Base-by-base conservation (phyloP, 768 basidiomycete species). In the Tricholoma matsutake region DNA sequence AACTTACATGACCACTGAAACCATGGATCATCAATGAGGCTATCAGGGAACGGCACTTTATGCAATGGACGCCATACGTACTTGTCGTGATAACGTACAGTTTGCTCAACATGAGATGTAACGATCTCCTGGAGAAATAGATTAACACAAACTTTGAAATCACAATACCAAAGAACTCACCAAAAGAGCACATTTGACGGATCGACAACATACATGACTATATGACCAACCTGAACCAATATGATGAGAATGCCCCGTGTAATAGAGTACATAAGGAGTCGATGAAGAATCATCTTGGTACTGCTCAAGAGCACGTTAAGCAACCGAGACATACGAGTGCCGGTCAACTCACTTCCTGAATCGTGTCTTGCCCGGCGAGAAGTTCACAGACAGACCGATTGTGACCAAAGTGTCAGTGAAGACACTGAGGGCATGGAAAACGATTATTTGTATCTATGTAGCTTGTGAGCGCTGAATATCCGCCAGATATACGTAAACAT, bases 191-290 rank as follows among this genome's bases (percentile, higher is more conserved):
- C 35, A 39, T 63, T 53, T 20, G 18, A 31, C 9, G 62, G 59
- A 20, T 63, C 49, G 20, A 60, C 29, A 9, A 56, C 18, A 51
- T 31, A 56, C 59, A 59, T 63, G 8, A 56, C 22, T 28, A 63
- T 34, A 56, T 60, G 62, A 20, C 56, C 34, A 8, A 59, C n/a
- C 34, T 63, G 62, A 16, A 56, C 53, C 20, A 56, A 11, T 13
- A 39, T 20, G 43, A 25, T 32, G 4, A 63, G 54, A 14, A 60
- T 52, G 4, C 62, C 62, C 20, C 62, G 58, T 13, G 57, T 59
- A 16, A 57, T 43, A 2, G 25, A 45, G 29, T 55, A 63, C 31
- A 56, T 35, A 11, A 63, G 35, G 18, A 63, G n/a, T 25, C 49
- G 57, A 14, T 60, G 39, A 20, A 63, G 52, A 3, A 60, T 18